Percentiles rank a stretch among this genome's conserved stretches.
Evolutionary conservation across 331 rosid genomes (phyloP).

Genomic region (Acacia pycnantha): DNA sequence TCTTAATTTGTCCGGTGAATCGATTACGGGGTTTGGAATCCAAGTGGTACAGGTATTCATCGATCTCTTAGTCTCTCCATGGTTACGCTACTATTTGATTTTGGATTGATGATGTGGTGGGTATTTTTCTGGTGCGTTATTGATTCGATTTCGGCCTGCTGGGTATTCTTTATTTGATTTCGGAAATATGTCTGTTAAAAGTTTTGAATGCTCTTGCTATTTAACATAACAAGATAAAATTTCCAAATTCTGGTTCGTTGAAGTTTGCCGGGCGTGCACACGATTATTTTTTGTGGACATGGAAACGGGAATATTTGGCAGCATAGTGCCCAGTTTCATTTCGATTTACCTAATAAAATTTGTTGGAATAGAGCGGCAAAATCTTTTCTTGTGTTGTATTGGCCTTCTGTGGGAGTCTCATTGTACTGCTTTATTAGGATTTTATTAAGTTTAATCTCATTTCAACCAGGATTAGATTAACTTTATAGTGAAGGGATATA

Average conservation of each 20-base stretch:
- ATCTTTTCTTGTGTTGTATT: background rate
- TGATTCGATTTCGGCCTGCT: background rate
- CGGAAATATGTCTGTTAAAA: background rate
- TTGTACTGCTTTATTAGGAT: background rate
- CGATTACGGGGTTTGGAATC: background rate
- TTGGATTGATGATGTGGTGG: background rate
- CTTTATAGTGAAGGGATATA: background rate
- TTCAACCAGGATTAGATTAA: background rate
- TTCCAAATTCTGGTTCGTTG: background rate
- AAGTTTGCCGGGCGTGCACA: background rate
- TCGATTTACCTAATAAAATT: background rate
- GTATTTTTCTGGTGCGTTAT: background rate
- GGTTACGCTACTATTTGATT: background rate
- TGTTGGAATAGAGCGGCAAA: background rate
- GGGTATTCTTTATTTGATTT: background rate
- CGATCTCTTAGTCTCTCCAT: background rate
- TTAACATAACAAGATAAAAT: background rate
- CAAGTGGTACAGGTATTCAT: slow-evolving; percentile 15
- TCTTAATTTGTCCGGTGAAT: background rate
- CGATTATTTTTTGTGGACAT: background rate
- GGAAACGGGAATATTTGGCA: background rate
- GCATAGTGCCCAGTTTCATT: background rate
- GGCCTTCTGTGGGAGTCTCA: background rate
- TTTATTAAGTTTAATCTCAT: background rate
- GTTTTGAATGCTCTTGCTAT: background rate